phyloP scores from a whole-genome alignment of 139 green algal genomes.

The Picocystis salinarum region DNA sequence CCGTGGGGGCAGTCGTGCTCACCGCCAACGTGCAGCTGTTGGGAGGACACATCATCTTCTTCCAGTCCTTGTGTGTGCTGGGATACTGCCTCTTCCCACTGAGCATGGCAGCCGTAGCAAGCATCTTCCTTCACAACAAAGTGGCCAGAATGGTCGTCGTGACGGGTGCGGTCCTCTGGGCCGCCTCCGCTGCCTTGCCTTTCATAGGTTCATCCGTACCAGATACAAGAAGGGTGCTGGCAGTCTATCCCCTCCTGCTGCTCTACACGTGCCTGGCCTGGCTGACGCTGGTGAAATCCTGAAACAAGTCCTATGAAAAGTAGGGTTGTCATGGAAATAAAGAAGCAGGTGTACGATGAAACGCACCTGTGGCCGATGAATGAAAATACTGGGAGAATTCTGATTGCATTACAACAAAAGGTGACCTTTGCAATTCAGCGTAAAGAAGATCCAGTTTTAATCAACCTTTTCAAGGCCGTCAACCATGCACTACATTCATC shows the following conservation, averaged over 20 bases:
- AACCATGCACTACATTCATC: slow-evolving; percentile 82
- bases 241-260: slow-evolving; percentile 81
- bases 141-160: slow-evolving; percentile 20
- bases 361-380: no score
- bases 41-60: slow-evolving; percentile 91
- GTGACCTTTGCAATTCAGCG: no score
- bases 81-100: slow-evolving; percentile 99
- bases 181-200: slow-evolving; percentile 53
- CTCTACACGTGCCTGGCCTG: no score
- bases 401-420: no score
- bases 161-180: slow-evolving; percentile 45
- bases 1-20: slow-evolving; percentile 69
- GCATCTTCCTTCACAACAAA: slow-evolving; percentile 18
- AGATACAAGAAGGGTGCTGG: slow-evolving; percentile 45
- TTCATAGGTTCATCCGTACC: slow-evolving; percentile 58
- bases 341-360: no score
- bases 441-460: no score
- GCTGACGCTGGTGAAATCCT: no score
- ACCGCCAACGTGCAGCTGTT: slow-evolving; percentile 91
- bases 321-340: no score
- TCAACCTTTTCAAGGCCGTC: slow-evolving; percentile 76
- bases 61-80: slow-evolving; percentile 83
- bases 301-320: no score
- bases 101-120: slow-evolving; percentile 54
- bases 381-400: no score